These are phyloP conservation scores for Penicillium nucicola DNA, from an alignment of 495 filamentous ascomycete genomes.

Conservation along the genomic window DNA sequence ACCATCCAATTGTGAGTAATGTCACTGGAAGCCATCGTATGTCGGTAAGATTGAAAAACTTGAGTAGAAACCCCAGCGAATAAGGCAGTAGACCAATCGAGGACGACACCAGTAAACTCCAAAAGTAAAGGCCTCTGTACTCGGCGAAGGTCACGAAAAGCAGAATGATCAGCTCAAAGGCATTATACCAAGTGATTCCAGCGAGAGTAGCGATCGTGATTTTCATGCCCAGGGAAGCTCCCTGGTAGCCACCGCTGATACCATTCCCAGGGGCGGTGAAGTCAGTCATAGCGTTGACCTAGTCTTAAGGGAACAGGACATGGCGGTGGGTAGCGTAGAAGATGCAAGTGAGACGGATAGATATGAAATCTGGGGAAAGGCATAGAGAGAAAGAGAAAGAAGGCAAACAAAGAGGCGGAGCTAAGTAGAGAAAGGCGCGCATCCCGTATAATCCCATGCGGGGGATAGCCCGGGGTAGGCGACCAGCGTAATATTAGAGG, in stretches of 20 bases:
- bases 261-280: constrained; percentile 35
- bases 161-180: constrained; percentile 52
- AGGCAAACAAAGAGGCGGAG: not conserved
- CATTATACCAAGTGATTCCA: constrained; percentile 54
- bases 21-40: constrained; percentile 39
- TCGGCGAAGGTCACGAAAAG: constrained; percentile 54
- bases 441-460: constrained; percentile 6
- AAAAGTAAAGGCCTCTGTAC: constrained; percentile 56
- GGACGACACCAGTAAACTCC: constrained; percentile 50
- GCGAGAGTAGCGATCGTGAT: constrained; percentile 54
- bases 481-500: too few species aligned
- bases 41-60: constrained; percentile 52
- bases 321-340: not conserved
- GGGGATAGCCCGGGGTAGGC: not conserved
- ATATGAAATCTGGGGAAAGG: not conserved
- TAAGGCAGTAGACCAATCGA: constrained; percentile 56
- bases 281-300: constrained; percentile 14
- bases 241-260: constrained; percentile 41
- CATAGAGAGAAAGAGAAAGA: not conserved
- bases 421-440: constrained; percentile 5
- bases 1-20: constrained; percentile 57
- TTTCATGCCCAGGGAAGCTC: constrained; percentile 30
- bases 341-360: not conserved
- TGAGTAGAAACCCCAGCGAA: constrained; percentile 58
- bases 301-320: constrained; percentile 4